A percentile compares a stretch with the other conserved stretches of the same genome.
Evolutionary conservation across 106 monocot genomes (phyloP).

Genomic region (Dendrobium officinale): DNA sequence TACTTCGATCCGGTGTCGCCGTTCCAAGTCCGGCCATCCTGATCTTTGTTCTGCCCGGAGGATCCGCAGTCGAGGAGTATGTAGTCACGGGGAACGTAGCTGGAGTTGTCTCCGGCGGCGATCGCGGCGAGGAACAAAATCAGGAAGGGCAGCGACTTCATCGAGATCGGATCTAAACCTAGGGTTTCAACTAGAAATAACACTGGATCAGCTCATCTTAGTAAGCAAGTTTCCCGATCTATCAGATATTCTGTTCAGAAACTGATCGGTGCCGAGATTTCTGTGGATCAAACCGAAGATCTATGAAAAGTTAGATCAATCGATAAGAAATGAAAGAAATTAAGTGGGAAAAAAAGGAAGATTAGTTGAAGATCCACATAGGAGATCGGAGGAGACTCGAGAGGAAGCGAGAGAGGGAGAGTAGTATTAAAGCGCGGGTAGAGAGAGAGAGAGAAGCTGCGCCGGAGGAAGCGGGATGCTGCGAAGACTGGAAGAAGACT

Average conservation of each 20-base stretch:
- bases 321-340: neutral
- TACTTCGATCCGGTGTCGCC: conserved; percentile 10
- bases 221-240: neutral
- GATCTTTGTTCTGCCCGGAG: conserved; percentile 1
- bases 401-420: neutral
- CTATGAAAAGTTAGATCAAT: neutral
- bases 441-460: neutral
- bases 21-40: neutral
- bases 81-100: neutral
- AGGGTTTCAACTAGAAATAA: neutral
- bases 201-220: conserved; percentile 2
- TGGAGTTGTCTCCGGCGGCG: conserved; percentile 1
- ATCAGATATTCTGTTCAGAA: neutral
- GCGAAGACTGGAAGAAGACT: neutral
- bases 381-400: neutral
- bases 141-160: conserved; percentile 1
- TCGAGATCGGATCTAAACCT: neutral
- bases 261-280: neutral
- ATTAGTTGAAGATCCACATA: neutral
- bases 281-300: neutral
- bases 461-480: neutral
- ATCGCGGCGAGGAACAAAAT: neutral
- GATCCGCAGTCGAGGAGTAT: conserved; percentile 9
- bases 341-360: neutral
- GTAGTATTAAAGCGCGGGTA: neutral